Percentiles rank a stretch among this genome's conserved stretches.
phyloP scores from a whole-genome alignment of 768 basidiomycete genomes.

The Mycena venus region DNA sequence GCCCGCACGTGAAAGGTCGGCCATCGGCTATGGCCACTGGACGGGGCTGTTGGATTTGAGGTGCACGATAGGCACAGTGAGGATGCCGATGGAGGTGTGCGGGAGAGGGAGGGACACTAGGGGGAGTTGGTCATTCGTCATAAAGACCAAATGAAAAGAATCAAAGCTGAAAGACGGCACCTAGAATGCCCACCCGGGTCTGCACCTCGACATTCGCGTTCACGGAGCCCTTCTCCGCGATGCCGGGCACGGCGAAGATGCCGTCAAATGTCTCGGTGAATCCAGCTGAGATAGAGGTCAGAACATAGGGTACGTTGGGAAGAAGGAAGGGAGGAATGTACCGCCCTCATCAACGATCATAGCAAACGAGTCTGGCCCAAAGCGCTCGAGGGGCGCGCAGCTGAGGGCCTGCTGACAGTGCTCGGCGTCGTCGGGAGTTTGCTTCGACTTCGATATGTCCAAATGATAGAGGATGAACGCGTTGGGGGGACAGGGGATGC shows the following conservation, averaged over 20 bases:
- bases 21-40: too few relatives aligned
- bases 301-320: background rate
- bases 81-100: conserved; percentile 65
- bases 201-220: conserved; percentile 54
- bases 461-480: conserved; percentile 89
- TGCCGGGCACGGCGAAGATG: conserved; percentile 56
- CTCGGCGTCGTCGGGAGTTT: conserved; percentile 65
- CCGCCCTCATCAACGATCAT: conserved; percentile 77
- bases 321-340: background rate
- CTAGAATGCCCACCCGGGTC: conserved; percentile 74
- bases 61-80: conserved; percentile 62
- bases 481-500: conserved; percentile 84
- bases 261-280: conserved; percentile 44
- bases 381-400: conserved; percentile 62
- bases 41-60: conserved; percentile 63
- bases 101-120: conserved; percentile 34
- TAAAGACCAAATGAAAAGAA: too few relatives aligned
- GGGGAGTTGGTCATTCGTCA: too few relatives aligned
- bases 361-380: conserved; percentile 68
- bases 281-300: conserved; percentile 14
- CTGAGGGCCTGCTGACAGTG: conserved; percentile 82
- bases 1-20: too few relatives aligned
- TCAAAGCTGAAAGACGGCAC: too few relatives aligned
- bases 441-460: conserved; percentile 64
- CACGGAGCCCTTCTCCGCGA: conserved; percentile 66